These are phyloP conservation scores for Fusarium mexicanum DNA, from an alignment of 2,329 filamentous ascomycete genomes.

Conservation along the genomic window DNA sequence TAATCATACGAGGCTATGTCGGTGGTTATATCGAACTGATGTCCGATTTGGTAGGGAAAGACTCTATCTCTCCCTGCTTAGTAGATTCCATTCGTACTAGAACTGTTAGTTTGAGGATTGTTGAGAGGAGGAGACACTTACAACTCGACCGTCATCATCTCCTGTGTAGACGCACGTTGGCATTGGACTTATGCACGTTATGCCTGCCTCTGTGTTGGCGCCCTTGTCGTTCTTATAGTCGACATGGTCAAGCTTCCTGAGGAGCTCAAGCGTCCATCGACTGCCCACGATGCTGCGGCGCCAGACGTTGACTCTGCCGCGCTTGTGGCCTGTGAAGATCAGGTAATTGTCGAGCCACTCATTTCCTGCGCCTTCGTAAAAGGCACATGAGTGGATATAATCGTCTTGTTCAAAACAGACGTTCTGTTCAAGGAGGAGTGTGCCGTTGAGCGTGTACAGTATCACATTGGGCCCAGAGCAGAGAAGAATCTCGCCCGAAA, in stretches of 20 bases:
- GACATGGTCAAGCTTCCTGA: slow-evolving; percentile 83
- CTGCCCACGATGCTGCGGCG: slow-evolving; percentile 65
- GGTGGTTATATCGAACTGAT: slow-evolving; percentile 27
- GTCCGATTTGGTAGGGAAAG: slow-evolving; percentile 38
- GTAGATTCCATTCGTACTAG: slow-evolving; percentile 71
- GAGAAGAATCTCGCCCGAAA: slow-evolving; percentile 88
- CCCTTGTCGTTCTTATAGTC: slow-evolving; percentile 71
- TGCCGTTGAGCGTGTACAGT: slow-evolving; percentile 89
- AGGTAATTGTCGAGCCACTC: slow-evolving; percentile 92
- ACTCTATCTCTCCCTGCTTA: slow-evolving; percentile 66
- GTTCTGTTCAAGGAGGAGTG: slow-evolving; percentile 81
- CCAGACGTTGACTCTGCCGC: slow-evolving; percentile 86
- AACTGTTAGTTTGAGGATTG: slow-evolving; percentile 6
- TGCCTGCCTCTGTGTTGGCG: slow-evolving; percentile 70
- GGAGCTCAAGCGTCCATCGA: slow-evolving; percentile 78
- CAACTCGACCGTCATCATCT: slow-evolving; percentile 91
- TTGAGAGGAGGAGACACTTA: slow-evolving; percentile 50
- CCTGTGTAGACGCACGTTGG: slow-evolving; percentile 89
- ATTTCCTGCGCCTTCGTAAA: slow-evolving; percentile 89
- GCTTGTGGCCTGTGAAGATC: slow-evolving; percentile 87
- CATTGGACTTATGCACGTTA: slow-evolving; percentile 88
- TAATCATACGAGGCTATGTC: slow-evolving; percentile 24
- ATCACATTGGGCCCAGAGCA: slow-evolving; percentile 79
- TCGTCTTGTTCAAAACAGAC: slow-evolving; percentile 79
- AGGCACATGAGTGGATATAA: slow-evolving; percentile 82